phyloP scores from a whole-genome alignment of 129 eudicot species.

The Escallonia rubra region DNA sequence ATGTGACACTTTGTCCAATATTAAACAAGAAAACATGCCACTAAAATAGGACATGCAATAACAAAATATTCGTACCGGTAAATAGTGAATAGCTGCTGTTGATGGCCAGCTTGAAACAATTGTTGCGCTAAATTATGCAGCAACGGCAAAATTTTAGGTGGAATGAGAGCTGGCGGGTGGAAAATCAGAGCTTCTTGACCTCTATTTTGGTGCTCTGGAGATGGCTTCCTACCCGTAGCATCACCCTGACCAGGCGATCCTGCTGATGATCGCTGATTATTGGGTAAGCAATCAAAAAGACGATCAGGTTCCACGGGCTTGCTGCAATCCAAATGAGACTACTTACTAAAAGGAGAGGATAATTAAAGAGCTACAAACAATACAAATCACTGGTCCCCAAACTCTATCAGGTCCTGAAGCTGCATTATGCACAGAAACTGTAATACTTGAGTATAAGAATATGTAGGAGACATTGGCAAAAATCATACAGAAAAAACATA shows the following conservation, averaged over 20 bases:
- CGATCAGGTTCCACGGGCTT: conserved; percentile 92
- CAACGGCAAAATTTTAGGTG: conserved; percentile 68
- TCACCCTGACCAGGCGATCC: conserved; percentile 45
- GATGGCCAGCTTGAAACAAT: conserved; percentile 84
- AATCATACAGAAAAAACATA: neutral
- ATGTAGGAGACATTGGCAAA: neutral
- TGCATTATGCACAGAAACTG: neutral
- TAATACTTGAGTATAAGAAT: neutral
- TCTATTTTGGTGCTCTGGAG: conserved; percentile 47
- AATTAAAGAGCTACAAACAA: neutral
- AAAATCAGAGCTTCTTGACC: conserved; percentile 44
- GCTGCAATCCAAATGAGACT: conserved; percentile 39
- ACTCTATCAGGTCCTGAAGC: neutral
- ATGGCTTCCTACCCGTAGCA: conserved; percentile 32
- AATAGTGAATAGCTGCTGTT: conserved; percentile 55
- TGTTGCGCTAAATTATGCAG: conserved; percentile 63
- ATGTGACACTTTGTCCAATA: neutral
- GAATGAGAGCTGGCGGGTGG: conserved; percentile 49
- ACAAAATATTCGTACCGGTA: conserved; percentile 36
- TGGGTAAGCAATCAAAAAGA: conserved; percentile 74
- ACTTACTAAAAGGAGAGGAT: neutral
- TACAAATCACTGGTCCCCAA: neutral
- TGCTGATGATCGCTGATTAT: conserved; percentile 51
- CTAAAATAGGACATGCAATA: too few relatives aligned
- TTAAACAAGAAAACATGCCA: too few relatives aligned